Base-by-base conservation (phyloP, 2,329 filamentous ascomycete genomes). In the Microdochium nivale region DNA sequence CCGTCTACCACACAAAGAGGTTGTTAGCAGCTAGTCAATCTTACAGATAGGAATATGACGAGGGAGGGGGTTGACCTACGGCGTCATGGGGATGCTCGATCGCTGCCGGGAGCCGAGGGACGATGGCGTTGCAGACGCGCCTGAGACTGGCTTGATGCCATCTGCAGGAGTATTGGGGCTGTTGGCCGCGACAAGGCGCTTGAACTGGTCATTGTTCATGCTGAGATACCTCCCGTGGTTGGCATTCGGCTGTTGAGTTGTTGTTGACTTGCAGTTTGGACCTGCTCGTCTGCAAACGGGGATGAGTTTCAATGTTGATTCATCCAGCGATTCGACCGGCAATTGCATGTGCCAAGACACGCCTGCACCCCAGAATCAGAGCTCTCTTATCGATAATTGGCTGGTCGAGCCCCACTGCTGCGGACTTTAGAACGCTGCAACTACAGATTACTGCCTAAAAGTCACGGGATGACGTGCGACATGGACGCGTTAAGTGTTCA, bases 201-300 rank as follows among this genome's bases (percentile, higher is more conserved):
- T 86, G 63, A 99, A 99, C 62, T 96, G 89, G 44, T 90, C 83
- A 76, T 97, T 97, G 67, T 97, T 95, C 94, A 99, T 97, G 5
- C 11, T 30, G 27, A 5, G 27, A 5, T 30, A 11, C 27, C 27
- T 30, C 5, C 27, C 11, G 27, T 30, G 27, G 11, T 30, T 30
- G 27, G 27, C 5, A 30, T 11, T 30, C 11, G 5, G 5, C 5
- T 11, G 5, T 11, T 11, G 11, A 11, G 11, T 30, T 5, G 11
- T 30, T 11, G 27, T 30, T 30, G 27, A 5, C 27, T 11, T 30
- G 27, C 27, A 5, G 27, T 5, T 11, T 5, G 27, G 27, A 30
- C 5, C 27, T 11, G 11, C 5, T 30, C 11, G 27, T 30, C 11
- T 30, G 27, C 11, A 5, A 30, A 5, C 27, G 27, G 5, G 27